Conservation (phyloP, 2,329 filamentous ascomycete species). For the Chaetomiaceae sp. region DNA sequence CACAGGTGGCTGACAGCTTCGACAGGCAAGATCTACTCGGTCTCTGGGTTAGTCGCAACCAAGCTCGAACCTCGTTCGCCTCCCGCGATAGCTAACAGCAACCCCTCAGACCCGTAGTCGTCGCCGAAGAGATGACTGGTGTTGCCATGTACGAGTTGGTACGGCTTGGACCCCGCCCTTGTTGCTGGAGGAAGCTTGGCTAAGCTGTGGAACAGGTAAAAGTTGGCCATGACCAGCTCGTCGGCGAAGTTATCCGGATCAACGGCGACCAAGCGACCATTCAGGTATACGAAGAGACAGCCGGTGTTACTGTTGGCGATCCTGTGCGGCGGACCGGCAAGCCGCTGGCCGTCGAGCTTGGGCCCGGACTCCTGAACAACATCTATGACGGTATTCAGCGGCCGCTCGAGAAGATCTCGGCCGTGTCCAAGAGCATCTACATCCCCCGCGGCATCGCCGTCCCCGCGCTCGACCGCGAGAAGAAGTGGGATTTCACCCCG, state of each 20-base stretch:
- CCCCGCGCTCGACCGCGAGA: slow-evolving; percentile 81
- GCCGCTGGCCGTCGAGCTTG: slow-evolving; percentile 94
- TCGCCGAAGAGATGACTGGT: slow-evolving; percentile 97
- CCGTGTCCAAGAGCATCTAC: slow-evolving; percentile 82
- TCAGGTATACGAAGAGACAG: slow-evolving; percentile 99
- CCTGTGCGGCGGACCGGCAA: slow-evolving; percentile 88
- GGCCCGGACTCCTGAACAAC: slow-evolving; percentile 94
- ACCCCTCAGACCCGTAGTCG: slow-evolving; percentile 71
- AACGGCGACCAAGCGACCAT: slow-evolving; percentile 93
- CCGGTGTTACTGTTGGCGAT: slow-evolving; percentile 92
- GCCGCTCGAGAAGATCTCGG: slow-evolving; percentile 79
- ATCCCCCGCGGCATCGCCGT: slow-evolving; percentile 91
- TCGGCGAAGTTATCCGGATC: slow-evolving; percentile 98
- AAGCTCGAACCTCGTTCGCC: slow-evolving; percentile 12
- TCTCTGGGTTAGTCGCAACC: slow-evolving; percentile 52
- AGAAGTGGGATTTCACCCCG: slow-evolving; percentile 96
- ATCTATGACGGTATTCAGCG: slow-evolving; percentile 99
- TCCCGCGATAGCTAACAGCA: slow-evolving; percentile 31
- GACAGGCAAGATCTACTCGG: slow-evolving; percentile 58
- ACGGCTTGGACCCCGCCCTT: slow-evolving; percentile 33
- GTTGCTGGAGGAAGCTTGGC: slow-evolving; percentile 1
- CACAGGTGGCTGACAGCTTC: slow-evolving; percentile 25
- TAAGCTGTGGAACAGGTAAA: slow-evolving; percentile 57
- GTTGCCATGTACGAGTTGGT: slow-evolving; percentile 99
- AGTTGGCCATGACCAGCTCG: slow-evolving; percentile 86